A percentile compares a stretch with the other conserved stretches of the same genome.
Evolutionary conservation across 2,329 filamentous ascomycete genomes (phyloP).

Genomic region (Pestalotiopsis sp.): DNA sequence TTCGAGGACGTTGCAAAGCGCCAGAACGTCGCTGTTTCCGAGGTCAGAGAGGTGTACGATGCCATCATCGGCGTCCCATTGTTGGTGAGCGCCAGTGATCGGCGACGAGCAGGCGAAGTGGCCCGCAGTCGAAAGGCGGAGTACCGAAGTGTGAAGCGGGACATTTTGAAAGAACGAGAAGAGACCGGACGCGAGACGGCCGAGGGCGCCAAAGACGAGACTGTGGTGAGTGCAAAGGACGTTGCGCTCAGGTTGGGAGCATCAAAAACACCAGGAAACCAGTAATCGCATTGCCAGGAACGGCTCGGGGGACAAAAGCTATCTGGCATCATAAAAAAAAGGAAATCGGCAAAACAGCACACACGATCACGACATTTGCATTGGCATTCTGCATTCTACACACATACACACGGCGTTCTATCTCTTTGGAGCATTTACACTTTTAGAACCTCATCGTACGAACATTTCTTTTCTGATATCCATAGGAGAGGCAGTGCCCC

Average conservation of each 20-base stretch:
- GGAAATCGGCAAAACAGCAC: background rate
- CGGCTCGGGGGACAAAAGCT: background rate
- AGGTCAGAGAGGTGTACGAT: conserved; percentile 48
- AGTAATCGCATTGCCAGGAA: background rate
- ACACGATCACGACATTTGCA: conserved; percentile 1
- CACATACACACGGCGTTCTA: background rate
- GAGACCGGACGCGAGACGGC: conserved; percentile 12
- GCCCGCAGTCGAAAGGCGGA: conserved; percentile 44
- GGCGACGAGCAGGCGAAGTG: conserved; percentile 42
- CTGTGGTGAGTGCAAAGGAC: conserved; percentile 7
- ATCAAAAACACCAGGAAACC: background rate
- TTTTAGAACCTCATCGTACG: background rate
- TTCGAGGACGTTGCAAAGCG: conserved; percentile 47
- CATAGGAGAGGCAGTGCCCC: background rate
- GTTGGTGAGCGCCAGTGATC: conserved; percentile 46
- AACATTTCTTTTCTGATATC: background rate
- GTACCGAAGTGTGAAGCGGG: conserved; percentile 44
- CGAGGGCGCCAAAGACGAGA: conserved; percentile 3
- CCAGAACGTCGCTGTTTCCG: conserved; percentile 43
- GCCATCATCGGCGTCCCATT: conserved; percentile 52
- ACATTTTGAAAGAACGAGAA: conserved; percentile 23
- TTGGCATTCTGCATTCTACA: background rate
- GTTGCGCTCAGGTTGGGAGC: conserved; percentile 9
- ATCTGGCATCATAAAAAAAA: background rate
- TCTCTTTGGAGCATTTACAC: background rate